Evolutionary conservation across 495 filamentous ascomycete species (phyloP).

Genomic region (Immersiella caudata): DNA sequence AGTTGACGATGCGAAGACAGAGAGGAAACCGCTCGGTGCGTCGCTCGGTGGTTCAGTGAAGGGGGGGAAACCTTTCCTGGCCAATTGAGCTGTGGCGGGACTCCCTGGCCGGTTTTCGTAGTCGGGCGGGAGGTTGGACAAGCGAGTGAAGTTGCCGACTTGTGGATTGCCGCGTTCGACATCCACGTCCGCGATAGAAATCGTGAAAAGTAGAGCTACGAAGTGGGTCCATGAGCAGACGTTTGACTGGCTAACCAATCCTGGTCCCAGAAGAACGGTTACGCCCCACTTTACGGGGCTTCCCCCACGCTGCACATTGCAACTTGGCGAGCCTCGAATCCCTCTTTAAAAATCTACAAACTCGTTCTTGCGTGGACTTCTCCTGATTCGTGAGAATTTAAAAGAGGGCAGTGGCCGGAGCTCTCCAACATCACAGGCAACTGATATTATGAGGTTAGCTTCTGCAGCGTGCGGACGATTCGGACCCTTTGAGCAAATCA

Average conservation of each 20-base stretch:
- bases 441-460: neutral
- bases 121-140: neutral
- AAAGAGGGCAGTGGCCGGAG: neutral
- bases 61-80: neutral
- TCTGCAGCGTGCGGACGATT: neutral
- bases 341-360: neutral
- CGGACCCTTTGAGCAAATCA: neutral
- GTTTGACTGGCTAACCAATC: neutral
- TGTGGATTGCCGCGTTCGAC: neutral
- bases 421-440: neutral
- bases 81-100: neutral
- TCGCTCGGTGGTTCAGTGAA: neutral
- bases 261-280: neutral
- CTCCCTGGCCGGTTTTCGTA: neutral
- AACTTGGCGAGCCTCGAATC: neutral
- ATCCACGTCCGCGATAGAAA: constrained; percentile 10
- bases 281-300: neutral
- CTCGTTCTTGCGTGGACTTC: neutral
- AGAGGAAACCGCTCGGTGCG: neutral
- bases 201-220: constrained; percentile 4
- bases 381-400: neutral
- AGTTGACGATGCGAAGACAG: neutral
- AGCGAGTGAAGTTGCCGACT: neutral
- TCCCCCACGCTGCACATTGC: neutral
- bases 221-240: neutral